Evolutionary conservation across 495 filamentous ascomycete genomes (phyloP).

Genomic region (Lentithecium fluviatile): DNA sequence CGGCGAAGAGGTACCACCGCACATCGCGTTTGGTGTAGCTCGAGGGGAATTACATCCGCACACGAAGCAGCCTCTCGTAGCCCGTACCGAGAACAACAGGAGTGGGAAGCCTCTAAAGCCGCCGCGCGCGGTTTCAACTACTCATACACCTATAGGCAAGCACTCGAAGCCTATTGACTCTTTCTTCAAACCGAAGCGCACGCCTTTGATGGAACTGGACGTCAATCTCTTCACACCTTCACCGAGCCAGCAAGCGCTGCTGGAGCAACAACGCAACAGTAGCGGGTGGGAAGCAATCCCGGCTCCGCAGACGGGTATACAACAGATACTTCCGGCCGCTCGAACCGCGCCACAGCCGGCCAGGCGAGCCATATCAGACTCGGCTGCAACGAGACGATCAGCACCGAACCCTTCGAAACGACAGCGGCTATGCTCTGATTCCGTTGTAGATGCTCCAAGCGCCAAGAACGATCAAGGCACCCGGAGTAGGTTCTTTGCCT

Average conservation of each 20-base stretch:
- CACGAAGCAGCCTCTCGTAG: slow-evolving; percentile 59
- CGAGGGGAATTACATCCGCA: slow-evolving; percentile 83
- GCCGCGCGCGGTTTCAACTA: slow-evolving; percentile 12
- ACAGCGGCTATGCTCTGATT: slow-evolving; percentile 61
- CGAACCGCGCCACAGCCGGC: slow-evolving; percentile 42
- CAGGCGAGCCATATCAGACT: slow-evolving; percentile 26
- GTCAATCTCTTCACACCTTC: slow-evolving; percentile 77
- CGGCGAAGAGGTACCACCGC: slow-evolving; percentile 65
- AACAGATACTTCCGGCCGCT: slow-evolving; percentile 41
- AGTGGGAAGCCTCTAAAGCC: slow-evolving; percentile 31
- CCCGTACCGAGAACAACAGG: slow-evolving; percentile 9
- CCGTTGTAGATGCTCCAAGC: slow-evolving; percentile 37
- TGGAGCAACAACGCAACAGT: slow-evolving; percentile 51
- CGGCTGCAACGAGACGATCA: slow-evolving; percentile 35
- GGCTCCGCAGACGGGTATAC: slow-evolving; percentile 35
- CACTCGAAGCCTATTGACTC: slow-evolving; percentile 65
- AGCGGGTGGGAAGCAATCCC: slow-evolving; percentile 47
- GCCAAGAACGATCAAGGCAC: slow-evolving; percentile 41
- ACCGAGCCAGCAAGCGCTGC: slow-evolving; percentile 62
- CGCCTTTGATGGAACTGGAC: slow-evolving; percentile 81
- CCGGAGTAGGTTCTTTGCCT: slow-evolving; percentile 61
- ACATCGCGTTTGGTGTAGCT: slow-evolving; percentile 75
- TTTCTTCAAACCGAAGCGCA: slow-evolving; percentile 75
- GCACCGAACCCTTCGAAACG: slow-evolving; percentile 58
- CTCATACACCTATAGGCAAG: slow-evolving; percentile 57